phyloP scores from a whole-genome alignment of 495 filamentous ascomycete genomes.

The Pyronema omphalodes region DNA sequence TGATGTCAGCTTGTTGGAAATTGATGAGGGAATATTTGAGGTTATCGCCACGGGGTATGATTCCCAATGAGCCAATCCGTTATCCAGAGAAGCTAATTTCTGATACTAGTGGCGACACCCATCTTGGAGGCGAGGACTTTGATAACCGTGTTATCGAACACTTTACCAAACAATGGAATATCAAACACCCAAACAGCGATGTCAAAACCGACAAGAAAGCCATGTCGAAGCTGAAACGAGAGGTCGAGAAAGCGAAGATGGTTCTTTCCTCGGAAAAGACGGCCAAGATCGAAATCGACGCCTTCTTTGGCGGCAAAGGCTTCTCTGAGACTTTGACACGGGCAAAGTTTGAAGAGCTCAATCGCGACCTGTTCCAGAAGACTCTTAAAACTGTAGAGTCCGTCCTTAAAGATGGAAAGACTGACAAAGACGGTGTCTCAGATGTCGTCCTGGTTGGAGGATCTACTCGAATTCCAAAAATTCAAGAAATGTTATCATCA shows the following conservation, averaged over 20 bases:
- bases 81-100: not conserved
- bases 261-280: slow-evolving; percentile 96
- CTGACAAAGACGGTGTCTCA: slow-evolving; percentile 68
- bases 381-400: slow-evolving; percentile 98
- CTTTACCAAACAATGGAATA: slow-evolving; percentile 97
- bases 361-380: slow-evolving; percentile 96
- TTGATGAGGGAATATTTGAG: slow-evolving; percentile 94
- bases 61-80: not conserved
- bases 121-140: slow-evolving; percentile 98
- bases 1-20: slow-evolving; percentile 94
- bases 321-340: slow-evolving; percentile 96
- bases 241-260: slow-evolving; percentile 99
- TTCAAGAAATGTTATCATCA: slow-evolving; percentile 81
- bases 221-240: slow-evolving; percentile 99
- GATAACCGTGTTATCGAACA: slow-evolving; percentile 95
- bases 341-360: slow-evolving; percentile 97
- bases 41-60: slow-evolving; percentile 63
- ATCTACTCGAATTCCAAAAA: slow-evolving; percentile 93
- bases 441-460: slow-evolving; percentile 85
- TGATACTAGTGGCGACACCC: slow-evolving; percentile 67
- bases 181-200: slow-evolving; percentile 72
- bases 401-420: slow-evolving; percentile 79
- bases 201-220: slow-evolving; percentile 89
- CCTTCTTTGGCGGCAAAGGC: slow-evolving; percentile 89
- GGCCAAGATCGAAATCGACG: slow-evolving; percentile 91